Base-by-base conservation (phyloP, 1,284 basidiomycete genomes). In the Cutaneotrichosporon spelunceum region DNA sequence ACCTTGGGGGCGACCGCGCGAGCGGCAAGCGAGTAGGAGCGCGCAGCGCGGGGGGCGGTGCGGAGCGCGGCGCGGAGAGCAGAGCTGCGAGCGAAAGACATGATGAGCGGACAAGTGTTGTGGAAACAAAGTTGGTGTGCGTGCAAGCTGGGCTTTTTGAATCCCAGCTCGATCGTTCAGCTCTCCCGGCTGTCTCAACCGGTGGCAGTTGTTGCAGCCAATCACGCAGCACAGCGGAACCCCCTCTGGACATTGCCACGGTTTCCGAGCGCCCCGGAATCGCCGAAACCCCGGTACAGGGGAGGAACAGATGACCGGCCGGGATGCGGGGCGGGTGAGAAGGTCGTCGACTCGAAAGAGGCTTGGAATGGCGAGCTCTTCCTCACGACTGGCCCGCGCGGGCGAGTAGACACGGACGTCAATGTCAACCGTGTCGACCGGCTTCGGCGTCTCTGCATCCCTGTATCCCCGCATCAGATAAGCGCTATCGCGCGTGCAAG, bases 1-100 rank as follows among this genome's bases (percentile, higher is more conserved):
- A 66, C 68, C 68, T 73, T 76, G 62, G 77, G 80, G 58, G 80
- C 80, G 60, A 76, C 81, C 29, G 52, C 30, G 67, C 85, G 84
- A 30, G 49, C 49, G 53, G 88, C 83, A 65, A 89, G 79, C 50
- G 90, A 90, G 81, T 88, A 90, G 48, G 87, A 85, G 86, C 88
- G 57, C 68, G 70, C 71, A 49, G 75, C 75, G 63, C 70, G 66
- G 60, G 66, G 61, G 80, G 77, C 72, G 57, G 66, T 56, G 29
- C 82, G 75, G 57, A 80, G 76, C 70, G 83, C 78, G 62, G 80
- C 77, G 70, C 80, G 82, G 53, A 75, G 66, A 59, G 76, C 78
- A 39, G 77, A 69, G 53, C 74, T 67, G 67, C 76, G 63, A 26
- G 72, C 68, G 70, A 76, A 70, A 27, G 78, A 79, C 77, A 79